Base-by-base conservation (phyloP, 2,329 filamentous ascomycete species). In the Fusarium falciforme region DNA sequence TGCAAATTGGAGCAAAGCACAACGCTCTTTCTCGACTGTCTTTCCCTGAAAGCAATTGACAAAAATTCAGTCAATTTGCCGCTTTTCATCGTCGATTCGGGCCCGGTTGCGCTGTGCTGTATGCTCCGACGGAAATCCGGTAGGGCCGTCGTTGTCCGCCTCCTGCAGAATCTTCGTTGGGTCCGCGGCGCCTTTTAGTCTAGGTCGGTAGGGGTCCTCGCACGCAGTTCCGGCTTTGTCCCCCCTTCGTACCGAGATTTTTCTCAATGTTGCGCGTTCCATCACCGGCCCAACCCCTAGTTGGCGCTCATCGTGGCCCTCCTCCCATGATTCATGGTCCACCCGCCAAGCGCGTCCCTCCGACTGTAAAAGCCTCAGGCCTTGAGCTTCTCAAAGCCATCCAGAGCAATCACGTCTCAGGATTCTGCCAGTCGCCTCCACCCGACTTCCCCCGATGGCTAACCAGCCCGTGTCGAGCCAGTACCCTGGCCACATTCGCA, bases 361-460 rank as follows among this genome's bases (percentile, higher is more conserved):
- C 67, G 74, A 72, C 74, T 72, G 75, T 78, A 79, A 79, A 79
- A 77, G 77, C 80, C 80, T 82, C 76, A 82, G 80, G 80, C 80
- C 61, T 70, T 77, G 70, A 80, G 68, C 67, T 59, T 52, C 64
- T 66, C 68, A 68, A 78, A 67, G 61, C n/a, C 54, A 49, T 64
- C 66, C 70, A 78, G 76, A 74, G 76, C 79, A 80, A 80, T 79
- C 77, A 76, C 60, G 67, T 72, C 63, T 71, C 76, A 75, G 76
- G 57, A 77, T 79, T 77, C 69, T 71, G 68, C 61, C 74, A 77
- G 69, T 63, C 61, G 75, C 77, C 74, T 72, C 80, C 80, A 82
- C 81, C 81, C 80, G 80, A 76, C 70, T 82, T 80, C 80, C 78
- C 72, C 80, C 80, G 81, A 79, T 47, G 72, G 79, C 78, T 77